Conservation (phyloP, 176 grass and related monocot genomes). For the Oryza meyeriana region DNA sequence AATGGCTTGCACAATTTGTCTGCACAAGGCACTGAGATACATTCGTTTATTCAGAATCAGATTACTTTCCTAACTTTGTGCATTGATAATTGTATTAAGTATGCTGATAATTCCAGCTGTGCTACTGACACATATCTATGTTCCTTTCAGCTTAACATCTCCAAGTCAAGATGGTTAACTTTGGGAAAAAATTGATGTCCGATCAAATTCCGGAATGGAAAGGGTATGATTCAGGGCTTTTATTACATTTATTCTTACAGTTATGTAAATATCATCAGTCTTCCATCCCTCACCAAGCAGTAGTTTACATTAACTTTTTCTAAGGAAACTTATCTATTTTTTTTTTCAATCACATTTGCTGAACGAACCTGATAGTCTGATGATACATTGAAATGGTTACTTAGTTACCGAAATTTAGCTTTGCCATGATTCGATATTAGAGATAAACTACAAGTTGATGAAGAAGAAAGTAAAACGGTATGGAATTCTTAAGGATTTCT, state of each 20-base stretch:
- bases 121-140: constrained; percentile 24
- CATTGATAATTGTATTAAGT: not conserved
- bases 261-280: not conserved
- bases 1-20: not conserved
- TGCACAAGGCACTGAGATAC: not conserved
- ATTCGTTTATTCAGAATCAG: not conserved
- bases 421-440: constrained; percentile 64
- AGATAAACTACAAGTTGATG: constrained; percentile 99
- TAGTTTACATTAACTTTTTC: not conserved
- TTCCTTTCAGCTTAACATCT: constrained; percentile 38
- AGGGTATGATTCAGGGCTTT: constrained; percentile 45
- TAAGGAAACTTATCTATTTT: not conserved
- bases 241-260: not conserved
- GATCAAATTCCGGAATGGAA: constrained; percentile 81
- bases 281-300: not conserved
- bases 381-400: not conserved
- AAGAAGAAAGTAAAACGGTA: constrained; percentile 98
- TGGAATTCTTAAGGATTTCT: constrained; percentile 90
- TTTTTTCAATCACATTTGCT: not conserved
- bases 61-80: not conserved
- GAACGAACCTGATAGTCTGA: constrained; percentile 1
- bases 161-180: constrained; percentile 83
- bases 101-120: not conserved
- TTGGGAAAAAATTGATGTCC: constrained; percentile 74
- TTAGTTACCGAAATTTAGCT: not conserved